Percentiles rank a stretch among this genome's conserved stretches.
Evolutionary conservation across 345 rosid genomes (phyloP).

Genomic region (Alliaria petiolata): DNA sequence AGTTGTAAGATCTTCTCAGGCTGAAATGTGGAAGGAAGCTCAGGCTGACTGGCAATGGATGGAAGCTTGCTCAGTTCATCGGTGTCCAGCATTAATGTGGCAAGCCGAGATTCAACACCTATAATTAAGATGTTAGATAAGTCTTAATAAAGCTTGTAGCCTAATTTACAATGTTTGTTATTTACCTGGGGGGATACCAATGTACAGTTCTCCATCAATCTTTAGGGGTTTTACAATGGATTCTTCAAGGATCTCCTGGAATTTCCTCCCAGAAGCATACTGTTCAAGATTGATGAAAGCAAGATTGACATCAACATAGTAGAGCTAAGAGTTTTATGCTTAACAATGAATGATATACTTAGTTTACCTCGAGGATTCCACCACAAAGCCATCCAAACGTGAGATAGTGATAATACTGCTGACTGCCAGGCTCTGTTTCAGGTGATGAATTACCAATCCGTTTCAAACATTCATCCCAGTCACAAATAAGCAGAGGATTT

Average conservation of each 20-base stretch:
- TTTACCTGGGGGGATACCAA: constrained; percentile 88
- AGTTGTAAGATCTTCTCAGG: constrained; percentile 38
- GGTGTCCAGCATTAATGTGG: constrained; percentile 57
- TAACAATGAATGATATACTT: constrained; percentile 1
- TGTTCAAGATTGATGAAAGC: constrained; percentile 30
- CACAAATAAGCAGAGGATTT: constrained; percentile 58
- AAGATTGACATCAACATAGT: constrained; percentile 3
- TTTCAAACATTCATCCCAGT: constrained; percentile 85
- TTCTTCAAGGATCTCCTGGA: constrained; percentile 89
- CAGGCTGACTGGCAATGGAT: constrained; percentile 37
- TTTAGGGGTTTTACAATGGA: constrained; percentile 64
- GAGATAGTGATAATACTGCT: constrained; percentile 77
- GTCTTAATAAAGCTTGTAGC: constrained; percentile 16
- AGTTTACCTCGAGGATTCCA: constrained; percentile 85
- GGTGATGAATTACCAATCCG: constrained; percentile 57
- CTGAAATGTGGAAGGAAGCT: constrained; percentile 78
- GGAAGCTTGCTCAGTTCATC: constrained; percentile 55
- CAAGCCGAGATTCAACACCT: constrained; percentile 98
- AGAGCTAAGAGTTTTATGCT: neutral
- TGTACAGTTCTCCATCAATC: constrained; percentile 80
- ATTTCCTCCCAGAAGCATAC: constrained; percentile 88
- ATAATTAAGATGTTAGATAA: constrained; percentile 7
- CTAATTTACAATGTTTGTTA: neutral
- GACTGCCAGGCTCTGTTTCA: constrained; percentile 77
- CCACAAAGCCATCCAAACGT: constrained; percentile 95